A percentile compares a stretch with the other conserved stretches of the same genome.
These are phyloP conservation scores for Cystobasidium slooffiae DNA, from an alignment of 1,284 basidiomycete species.

Conservation along the genomic window DNA sequence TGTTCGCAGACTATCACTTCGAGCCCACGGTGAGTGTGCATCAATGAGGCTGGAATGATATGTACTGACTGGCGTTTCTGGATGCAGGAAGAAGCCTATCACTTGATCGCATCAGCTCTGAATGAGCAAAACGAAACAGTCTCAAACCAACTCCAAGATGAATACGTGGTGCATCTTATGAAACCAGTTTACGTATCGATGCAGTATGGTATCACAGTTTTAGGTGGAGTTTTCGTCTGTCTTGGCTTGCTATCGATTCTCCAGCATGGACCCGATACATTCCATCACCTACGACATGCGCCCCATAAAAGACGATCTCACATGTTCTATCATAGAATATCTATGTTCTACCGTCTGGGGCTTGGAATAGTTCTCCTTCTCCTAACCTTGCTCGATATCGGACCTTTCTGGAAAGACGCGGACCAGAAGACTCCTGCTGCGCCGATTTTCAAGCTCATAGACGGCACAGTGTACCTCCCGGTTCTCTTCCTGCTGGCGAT, in stretches of 20 bases:
- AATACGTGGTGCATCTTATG: conserved; percentile 20
- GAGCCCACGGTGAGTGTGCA: background rate
- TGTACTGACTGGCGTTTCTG: background rate
- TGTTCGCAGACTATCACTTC: conserved; percentile 14
- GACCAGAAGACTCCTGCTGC: conserved; percentile 3
- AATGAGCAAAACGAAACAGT: background rate
- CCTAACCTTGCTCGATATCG: conserved; percentile 16
- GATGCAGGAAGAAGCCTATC: background rate
- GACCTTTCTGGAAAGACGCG: conserved; percentile 17
- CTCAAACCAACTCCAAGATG: background rate
- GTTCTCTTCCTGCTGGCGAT: conserved; percentile 4
- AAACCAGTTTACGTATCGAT: conserved; percentile 21
- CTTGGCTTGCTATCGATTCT: conserved; percentile 11
- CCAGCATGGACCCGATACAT: conserved; percentile 10
- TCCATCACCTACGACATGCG: conserved; percentile 5
- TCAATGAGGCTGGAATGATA: too few relatives aligned
- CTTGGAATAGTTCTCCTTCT: conserved; percentile 12
- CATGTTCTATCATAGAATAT: conserved; percentile 23
- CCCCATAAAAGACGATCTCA: conserved; percentile 1
- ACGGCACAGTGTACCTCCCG: background rate
- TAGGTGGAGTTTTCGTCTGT: conserved; percentile 27
- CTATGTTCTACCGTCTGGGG: conserved; percentile 21
- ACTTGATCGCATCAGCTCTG: background rate
- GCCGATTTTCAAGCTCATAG: conserved; percentile 10
- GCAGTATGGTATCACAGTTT: conserved; percentile 14